Conservation (phyloP, 345 rosid genomes). For the Eucalyptus regnans region DNA sequence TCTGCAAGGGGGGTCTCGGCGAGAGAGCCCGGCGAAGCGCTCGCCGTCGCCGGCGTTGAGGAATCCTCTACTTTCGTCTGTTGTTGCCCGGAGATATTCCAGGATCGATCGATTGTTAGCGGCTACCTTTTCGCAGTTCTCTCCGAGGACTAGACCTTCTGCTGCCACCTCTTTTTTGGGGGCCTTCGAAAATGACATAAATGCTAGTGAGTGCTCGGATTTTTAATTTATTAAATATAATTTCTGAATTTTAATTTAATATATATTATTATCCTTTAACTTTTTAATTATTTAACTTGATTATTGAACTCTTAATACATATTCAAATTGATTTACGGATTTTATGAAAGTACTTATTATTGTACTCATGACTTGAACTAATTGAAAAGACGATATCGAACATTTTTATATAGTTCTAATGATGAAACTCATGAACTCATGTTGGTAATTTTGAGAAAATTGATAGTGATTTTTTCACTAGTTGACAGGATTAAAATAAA, state of each 20-base stretch:
- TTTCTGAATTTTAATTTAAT: no score
- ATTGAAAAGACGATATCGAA: accelerated
- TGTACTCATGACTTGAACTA: no score
- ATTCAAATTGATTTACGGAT: no score
- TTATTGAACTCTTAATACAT: accelerated
- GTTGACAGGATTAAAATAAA: neutral
- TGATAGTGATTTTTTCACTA: no score
- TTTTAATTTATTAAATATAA: no score
- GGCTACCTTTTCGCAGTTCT: neutral
- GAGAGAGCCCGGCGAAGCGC: neutral
- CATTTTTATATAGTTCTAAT: no score
- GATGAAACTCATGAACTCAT: no score
- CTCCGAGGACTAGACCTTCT: neutral
- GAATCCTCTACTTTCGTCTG: neutral
- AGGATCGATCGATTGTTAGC: neutral
- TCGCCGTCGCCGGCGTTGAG: neutral
- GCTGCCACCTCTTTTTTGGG: no score
- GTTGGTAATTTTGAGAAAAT: no score
- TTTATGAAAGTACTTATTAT: no score
- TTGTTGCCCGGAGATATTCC: neutral
- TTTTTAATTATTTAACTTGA: no score
- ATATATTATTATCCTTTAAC: no score
- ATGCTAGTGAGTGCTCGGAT: neutral
- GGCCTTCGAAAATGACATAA: neutral
- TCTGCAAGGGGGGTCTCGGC: neutral